Evolutionary conservation across 2,329 filamentous ascomycete genomes (phyloP).

Genomic region (Leptographium flavum): DNA sequence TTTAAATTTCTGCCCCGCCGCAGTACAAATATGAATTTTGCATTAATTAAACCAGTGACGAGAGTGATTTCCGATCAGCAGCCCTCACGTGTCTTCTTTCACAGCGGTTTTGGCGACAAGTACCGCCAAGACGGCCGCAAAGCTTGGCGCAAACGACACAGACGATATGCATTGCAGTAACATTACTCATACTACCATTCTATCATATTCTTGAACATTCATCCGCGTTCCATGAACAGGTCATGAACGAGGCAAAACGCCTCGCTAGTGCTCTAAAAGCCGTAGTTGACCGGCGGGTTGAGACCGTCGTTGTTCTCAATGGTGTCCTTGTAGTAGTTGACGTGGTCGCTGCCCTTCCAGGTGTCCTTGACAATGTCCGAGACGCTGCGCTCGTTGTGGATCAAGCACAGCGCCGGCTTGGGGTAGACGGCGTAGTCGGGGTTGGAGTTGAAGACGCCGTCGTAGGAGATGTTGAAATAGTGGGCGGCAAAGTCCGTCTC

Average conservation of each 20-base stretch:
- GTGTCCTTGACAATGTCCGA: slow-evolving; percentile 10
- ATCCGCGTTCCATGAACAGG: too few relatives aligned
- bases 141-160: too few relatives aligned
- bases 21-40: too few relatives aligned
- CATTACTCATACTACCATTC: too few relatives aligned
- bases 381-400: slow-evolving; percentile 14
- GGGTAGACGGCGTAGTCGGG: slow-evolving; percentile 14
- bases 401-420: slow-evolving; percentile 15
- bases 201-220: too few relatives aligned
- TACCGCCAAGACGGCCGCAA: slow-evolving; percentile 11
- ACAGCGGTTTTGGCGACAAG: too few relatives aligned
- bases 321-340: slow-evolving; percentile 15
- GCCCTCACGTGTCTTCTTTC: too few relatives aligned
- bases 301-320: slow-evolving; percentile 16
- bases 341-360: slow-evolving; percentile 13
- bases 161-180: too few relatives aligned
- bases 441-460: slow-evolving; percentile 15
- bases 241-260: too few relatives aligned
- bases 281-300: slow-evolving; percentile 14
- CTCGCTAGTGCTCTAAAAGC: not conserved
- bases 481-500: slow-evolving; percentile 5
- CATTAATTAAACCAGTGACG: too few relatives aligned
- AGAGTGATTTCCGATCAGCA: too few relatives aligned
- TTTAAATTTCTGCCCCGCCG: too few relatives aligned
- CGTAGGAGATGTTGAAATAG: slow-evolving; percentile 16